phyloP scores from a whole-genome alignment of 2,329 filamentous ascomycete species.

The Lasiodiplodia citricola region DNA sequence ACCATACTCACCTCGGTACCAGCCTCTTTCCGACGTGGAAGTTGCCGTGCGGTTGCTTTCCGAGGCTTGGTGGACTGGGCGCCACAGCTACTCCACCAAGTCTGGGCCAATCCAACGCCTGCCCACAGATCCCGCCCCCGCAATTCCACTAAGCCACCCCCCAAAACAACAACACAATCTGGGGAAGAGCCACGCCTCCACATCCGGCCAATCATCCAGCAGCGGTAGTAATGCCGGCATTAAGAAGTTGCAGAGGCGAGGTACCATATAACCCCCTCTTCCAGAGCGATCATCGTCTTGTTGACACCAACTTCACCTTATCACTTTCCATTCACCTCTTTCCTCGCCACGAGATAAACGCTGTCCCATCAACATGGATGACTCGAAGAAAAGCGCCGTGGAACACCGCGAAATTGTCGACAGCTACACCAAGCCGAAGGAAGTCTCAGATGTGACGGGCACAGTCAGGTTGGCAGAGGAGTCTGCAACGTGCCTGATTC shows the following conservation, averaged over 20 bases:
- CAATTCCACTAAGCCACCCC: conserved; percentile 4
- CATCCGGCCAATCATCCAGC: not conserved
- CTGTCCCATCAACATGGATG: not conserved
- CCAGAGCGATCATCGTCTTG: not conserved
- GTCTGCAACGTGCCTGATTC: conserved; percentile 35
- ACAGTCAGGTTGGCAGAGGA: conserved; percentile 39
- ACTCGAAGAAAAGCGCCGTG: conserved; percentile 27
- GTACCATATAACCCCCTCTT: conserved; percentile 8
- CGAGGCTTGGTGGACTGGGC: conserved; percentile 1
- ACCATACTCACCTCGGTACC: not conserved
- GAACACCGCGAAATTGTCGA: conserved; percentile 25
- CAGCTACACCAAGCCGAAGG: conserved; percentile 25
- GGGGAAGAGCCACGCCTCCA: conserved; percentile 7
- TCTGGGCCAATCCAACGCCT: not conserved
- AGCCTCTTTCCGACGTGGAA: not conserved
- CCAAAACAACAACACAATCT: not conserved
- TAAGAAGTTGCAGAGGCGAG: not conserved
- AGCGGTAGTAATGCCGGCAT: conserved; percentile 15
- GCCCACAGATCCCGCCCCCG: conserved; percentile 20
- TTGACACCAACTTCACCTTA: not conserved
- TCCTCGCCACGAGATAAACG: not conserved
- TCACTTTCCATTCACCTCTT: not conserved
- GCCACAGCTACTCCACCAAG: not conserved
- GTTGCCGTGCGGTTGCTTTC: not conserved
- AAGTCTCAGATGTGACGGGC: conserved; percentile 33